Evolutionary conservation across 352 stramenopile genomes (phyloP).

Genomic region (Globisporangium recalcitrans): DNA sequence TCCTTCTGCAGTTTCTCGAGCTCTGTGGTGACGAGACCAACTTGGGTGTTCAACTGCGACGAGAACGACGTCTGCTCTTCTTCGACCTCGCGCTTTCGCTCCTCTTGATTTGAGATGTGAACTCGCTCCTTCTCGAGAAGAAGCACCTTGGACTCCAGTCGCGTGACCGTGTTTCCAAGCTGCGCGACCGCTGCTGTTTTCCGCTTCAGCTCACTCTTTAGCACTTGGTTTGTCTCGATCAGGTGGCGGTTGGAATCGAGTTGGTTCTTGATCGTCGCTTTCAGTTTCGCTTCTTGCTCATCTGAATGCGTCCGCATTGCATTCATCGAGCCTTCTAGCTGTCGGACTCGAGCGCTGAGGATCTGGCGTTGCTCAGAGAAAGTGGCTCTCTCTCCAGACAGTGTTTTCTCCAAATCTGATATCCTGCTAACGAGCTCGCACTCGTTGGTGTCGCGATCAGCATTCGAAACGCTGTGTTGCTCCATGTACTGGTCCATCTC

Average conservation of each 20-base stretch:
- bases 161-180: conserved; percentile 29
- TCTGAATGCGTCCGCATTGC: conserved; percentile 21
- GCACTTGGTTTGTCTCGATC: conserved; percentile 27
- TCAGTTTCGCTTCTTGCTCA: conserved; percentile 30
- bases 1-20: conserved; percentile 42
- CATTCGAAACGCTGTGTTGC: conserved; percentile 30
- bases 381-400: not conserved
- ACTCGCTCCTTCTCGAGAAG: conserved; percentile 46
- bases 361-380: conserved; percentile 2
- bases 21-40: conserved; percentile 36
- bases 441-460: conserved; percentile 26
- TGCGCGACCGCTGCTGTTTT: conserved; percentile 17
- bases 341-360: conserved; percentile 3
- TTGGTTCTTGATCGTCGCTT: conserved; percentile 31
- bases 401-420: not conserved
- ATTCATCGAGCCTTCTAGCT: conserved; percentile 16
- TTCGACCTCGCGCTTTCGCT: conserved; percentile 28
- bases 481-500: conserved; percentile 16
- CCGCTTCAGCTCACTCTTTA: conserved; percentile 34
- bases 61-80: conserved; percentile 26
- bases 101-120: conserved; percentile 32
- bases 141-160: conserved; percentile 41
- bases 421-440: conserved; percentile 4
- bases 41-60: conserved; percentile 36
- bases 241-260: conserved; percentile 40